Conservation (phyloP, 352 stramenopile genomes). For the Aphanomyces invadans region DNA sequence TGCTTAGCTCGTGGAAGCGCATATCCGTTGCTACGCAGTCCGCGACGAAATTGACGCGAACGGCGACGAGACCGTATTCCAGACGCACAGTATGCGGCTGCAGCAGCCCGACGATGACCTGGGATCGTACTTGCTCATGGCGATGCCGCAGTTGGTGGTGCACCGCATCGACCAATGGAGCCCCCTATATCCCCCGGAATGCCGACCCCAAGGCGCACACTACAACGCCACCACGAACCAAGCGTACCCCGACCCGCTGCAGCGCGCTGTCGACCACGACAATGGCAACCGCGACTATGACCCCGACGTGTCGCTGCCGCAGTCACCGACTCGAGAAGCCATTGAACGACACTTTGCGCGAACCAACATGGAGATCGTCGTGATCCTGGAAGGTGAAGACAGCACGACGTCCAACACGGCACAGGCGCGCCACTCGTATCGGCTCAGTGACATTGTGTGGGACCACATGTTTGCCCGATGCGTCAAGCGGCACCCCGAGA, state of each 20-base stretch:
- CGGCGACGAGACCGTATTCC: slow-evolving; percentile 52
- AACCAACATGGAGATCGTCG: slow-evolving; percentile 69
- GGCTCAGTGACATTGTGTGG: slow-evolving; percentile 67
- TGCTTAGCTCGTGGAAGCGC: slow-evolving; percentile 57
- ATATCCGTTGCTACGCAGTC: slow-evolving; percentile 76
- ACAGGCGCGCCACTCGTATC: slow-evolving; percentile 80
- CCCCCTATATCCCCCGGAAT: slow-evolving; percentile 72
- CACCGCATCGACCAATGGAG: slow-evolving; percentile 84
- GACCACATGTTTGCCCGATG: slow-evolving; percentile 74
- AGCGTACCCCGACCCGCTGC: slow-evolving; percentile 59
- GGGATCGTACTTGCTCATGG: slow-evolving; percentile 74
- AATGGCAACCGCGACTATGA: slow-evolving; percentile 63
- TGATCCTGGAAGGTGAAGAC: slow-evolving; percentile 80
- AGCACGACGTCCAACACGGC: slow-evolving; percentile 82
- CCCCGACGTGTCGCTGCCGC: slow-evolving; percentile 1
- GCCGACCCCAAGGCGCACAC: slow-evolving; percentile 29
- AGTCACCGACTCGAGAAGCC: slow-evolving; percentile 45
- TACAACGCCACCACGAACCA: slow-evolving; percentile 47
- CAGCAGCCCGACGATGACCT: slow-evolving; percentile 82
- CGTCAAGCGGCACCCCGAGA: slow-evolving; percentile 59
- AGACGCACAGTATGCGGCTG: slow-evolving; percentile 78
- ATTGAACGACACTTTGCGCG: slow-evolving; percentile 61
- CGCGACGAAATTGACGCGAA: slow-evolving; percentile 53
- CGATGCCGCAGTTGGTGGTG: slow-evolving; percentile 69
- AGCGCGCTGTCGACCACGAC: slow-evolving; percentile 69